Conservation (phyloP, 2,329 filamentous ascomycete genomes). For the Alternaria sp. region DNA sequence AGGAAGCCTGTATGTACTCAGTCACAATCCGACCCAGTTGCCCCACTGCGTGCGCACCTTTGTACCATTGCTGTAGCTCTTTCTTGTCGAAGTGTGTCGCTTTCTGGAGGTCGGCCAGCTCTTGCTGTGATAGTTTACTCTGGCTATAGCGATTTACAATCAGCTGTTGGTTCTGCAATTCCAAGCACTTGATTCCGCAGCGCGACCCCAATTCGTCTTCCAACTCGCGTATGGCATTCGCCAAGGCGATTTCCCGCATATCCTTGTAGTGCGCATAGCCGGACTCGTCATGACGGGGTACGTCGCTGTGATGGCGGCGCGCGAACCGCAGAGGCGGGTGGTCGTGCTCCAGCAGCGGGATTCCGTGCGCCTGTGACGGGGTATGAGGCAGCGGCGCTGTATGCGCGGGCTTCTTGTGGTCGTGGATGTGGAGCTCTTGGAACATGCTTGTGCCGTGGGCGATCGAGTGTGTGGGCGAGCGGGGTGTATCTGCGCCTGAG, state of each 20-base stretch:
- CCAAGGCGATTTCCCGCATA: constrained; percentile 30
- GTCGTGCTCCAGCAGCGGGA: constrained; percentile 31
- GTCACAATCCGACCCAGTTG: constrained; percentile 2
- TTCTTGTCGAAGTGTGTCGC: constrained; percentile 99
- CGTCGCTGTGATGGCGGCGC: constrained; percentile 29
- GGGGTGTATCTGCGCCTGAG: constrained; percentile 1
- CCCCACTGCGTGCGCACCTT: constrained; percentile 68
- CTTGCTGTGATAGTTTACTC: constrained; percentile 96
- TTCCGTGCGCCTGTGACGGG: constrained; percentile 22
- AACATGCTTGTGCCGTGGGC: constrained; percentile 18
- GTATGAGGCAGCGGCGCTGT: constrained; percentile 14
- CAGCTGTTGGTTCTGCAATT: constrained; percentile 40
- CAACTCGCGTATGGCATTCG: constrained; percentile 32
- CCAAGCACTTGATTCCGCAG: constrained; percentile 28
- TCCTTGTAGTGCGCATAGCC: constrained; percentile 36
- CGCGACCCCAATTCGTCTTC: constrained; percentile 32
- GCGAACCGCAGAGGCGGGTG: constrained; percentile 42
- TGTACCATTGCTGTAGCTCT: constrained; percentile 99
- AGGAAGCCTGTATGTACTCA: constrained; percentile 74
- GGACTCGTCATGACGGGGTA: constrained; percentile 32
- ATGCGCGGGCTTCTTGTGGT: constrained; percentile 9
- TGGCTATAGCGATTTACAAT: constrained; percentile 67
- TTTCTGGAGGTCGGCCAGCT: constrained; percentile 93
- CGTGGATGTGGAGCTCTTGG: constrained; percentile 2
- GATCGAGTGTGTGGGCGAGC: constrained; percentile 6